These are phyloP conservation scores for Lumnitzera racemosa DNA, from an alignment of 345 rosid genomes.

Conservation along the genomic window DNA sequence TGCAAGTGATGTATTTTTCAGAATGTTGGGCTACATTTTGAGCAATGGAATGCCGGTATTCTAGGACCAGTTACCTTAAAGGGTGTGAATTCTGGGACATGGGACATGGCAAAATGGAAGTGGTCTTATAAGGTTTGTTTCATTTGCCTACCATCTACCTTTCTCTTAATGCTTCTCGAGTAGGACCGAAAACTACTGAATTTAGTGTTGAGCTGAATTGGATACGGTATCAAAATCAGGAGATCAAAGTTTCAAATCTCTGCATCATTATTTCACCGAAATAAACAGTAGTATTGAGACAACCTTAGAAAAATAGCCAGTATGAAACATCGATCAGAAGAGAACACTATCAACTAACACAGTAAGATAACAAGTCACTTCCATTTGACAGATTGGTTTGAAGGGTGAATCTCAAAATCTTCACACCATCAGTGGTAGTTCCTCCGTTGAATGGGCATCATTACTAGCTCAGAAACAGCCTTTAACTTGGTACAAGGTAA, in stretches of 20 bases:
- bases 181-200: too few relatives aligned
- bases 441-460: slow-evolving; percentile 25
- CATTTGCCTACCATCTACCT: not conserved
- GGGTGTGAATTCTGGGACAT: slow-evolving; percentile 69
- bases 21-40: slow-evolving; percentile 86
- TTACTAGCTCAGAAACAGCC: slow-evolving; percentile 12
- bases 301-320: too few relatives aligned
- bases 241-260: too few relatives aligned
- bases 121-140: slow-evolving; percentile 90
- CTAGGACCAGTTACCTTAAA: slow-evolving; percentile 71
- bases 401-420: slow-evolving; percentile 32
- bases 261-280: too few relatives aligned
- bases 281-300: too few relatives aligned
- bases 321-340: too few relatives aligned
- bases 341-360: too few relatives aligned
- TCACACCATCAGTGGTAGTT: slow-evolving; percentile 19
- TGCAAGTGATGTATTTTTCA: slow-evolving; percentile 14
- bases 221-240: too few relatives aligned
- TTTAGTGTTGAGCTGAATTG: too few relatives aligned
- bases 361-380: too few relatives aligned
- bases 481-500: slow-evolving; percentile 44
- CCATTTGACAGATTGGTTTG: slow-evolving; percentile 25
- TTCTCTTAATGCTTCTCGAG: too few relatives aligned
- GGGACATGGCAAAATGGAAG: slow-evolving; percentile 76
- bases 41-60: slow-evolving; percentile 79